Evolutionary conservation across 2,329 filamentous ascomycete species (phyloP).

Genomic region (Colletotrichum acutatum): DNA sequence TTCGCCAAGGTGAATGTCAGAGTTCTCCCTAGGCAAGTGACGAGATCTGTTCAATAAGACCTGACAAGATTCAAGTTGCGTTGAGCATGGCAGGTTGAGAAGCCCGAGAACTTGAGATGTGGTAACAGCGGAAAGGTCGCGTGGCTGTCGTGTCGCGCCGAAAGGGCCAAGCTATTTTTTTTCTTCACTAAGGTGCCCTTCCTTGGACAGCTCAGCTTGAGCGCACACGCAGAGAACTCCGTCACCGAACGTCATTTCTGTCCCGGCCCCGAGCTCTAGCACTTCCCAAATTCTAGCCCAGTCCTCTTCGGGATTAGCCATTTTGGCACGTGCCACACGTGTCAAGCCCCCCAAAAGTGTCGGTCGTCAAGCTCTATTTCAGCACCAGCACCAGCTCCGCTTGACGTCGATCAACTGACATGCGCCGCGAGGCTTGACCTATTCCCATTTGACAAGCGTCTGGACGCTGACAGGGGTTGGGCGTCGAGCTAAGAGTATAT

Average conservation of each 20-base stretch:
- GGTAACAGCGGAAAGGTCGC: constrained; percentile 13
- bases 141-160: constrained; percentile 18
- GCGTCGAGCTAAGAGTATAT: background rate
- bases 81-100: background rate
- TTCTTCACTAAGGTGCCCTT: background rate
- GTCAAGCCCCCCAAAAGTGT: background rate
- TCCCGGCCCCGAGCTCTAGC: background rate
- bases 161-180: constrained; percentile 20
- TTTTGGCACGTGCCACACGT: background rate
- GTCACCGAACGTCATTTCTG: constrained; percentile 15
- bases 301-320: background rate
- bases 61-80: background rate
- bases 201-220: constrained; percentile 22
- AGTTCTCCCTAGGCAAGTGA: constrained; percentile 1
- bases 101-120: constrained; percentile 24
- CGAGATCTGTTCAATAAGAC: background rate
- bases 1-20: background rate
- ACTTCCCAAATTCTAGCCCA: background rate
- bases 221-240: background rate
- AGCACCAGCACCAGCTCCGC: background rate
- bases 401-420: background rate
- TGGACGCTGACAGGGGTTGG: constrained; percentile 5
- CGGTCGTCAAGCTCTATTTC: background rate
- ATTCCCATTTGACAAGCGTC: background rate
- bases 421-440: constrained; percentile 7